A percentile compares a stretch with the other conserved stretches of the same genome.
These are phyloP conservation scores for Mucor indicus DNA, from an alignment of 371 early-diverging fungal genomes.

Conservation along the genomic window DNA sequence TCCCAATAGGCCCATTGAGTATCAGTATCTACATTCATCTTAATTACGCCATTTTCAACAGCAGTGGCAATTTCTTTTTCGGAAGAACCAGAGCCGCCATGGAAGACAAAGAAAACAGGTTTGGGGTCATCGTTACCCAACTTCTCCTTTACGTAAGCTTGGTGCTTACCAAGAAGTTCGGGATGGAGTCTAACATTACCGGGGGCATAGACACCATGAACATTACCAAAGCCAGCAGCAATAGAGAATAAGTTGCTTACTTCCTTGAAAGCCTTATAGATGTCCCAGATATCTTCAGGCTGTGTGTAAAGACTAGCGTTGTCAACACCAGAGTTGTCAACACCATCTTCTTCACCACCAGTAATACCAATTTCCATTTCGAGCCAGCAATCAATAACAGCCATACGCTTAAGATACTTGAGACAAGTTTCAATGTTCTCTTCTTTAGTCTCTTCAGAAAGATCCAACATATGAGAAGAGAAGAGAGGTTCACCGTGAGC, in stretches of 20 bases:
- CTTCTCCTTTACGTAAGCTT: conserved; percentile 74
- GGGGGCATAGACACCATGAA: conserved; percentile 91
- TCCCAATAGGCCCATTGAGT: conserved; percentile 83
- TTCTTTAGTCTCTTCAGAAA: conserved; percentile 88
- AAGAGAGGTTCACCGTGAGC: conserved; percentile 88
- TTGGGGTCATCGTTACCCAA: conserved; percentile 55
- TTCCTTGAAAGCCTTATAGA: conserved; percentile 77
- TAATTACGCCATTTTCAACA: conserved; percentile 79
- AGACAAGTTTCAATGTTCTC: conserved; percentile 86
- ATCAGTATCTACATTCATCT: conserved; percentile 89
- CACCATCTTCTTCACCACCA: conserved; percentile 95
- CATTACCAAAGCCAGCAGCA: conserved; percentile 89
- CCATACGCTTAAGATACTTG: conserved; percentile 87
- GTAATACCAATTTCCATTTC: conserved; percentile 97
- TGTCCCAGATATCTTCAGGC: conserved; percentile 91
- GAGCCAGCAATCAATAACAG: conserved; percentile 76
- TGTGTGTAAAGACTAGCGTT: conserved; percentile 86
- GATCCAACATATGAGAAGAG: conserved; percentile 94
- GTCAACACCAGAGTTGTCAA: conserved; percentile 87
- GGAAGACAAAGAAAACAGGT: conserved; percentile 92
- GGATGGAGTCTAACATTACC: conserved; percentile 91
- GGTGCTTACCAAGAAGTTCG: conserved; percentile 85
- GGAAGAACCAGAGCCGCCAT: conserved; percentile 92
- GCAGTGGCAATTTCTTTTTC: conserved; percentile 79
- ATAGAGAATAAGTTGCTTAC: conserved; percentile 84